Percentiles rank a stretch among this genome's conserved stretches.
Conservation (phyloP, 345 rosid genomes). For the Salix purpurea region DNA sequence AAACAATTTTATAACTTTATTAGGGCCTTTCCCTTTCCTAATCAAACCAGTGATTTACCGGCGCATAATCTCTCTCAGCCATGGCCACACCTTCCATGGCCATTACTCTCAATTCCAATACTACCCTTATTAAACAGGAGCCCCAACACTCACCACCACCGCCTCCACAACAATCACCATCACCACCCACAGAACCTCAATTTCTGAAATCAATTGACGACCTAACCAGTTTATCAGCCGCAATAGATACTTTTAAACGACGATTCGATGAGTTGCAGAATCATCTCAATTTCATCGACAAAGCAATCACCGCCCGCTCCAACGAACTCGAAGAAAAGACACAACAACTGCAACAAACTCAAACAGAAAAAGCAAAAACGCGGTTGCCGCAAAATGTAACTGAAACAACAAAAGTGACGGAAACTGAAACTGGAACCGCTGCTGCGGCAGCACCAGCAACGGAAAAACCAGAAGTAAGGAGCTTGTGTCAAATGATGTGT, state of each 20-base stretch:
- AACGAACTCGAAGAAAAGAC: background rate
- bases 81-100: slow-evolving; percentile 1
- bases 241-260: slow-evolving; percentile 38
- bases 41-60: background rate
- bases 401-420: slow-evolving; percentile 10
- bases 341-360: background rate
- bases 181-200: slow-evolving; percentile 6
- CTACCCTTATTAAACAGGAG: slow-evolving; percentile 1
- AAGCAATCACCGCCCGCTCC: slow-evolving; percentile 40
- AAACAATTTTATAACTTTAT: background rate
- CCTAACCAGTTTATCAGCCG: slow-evolving; percentile 34
- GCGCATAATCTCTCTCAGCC: background rate
- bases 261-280: slow-evolving; percentile 45
- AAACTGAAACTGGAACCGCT: background rate
- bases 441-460: background rate
- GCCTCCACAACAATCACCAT: background rate
- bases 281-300: slow-evolving; percentile 46
- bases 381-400: background rate
- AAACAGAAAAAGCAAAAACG: background rate
- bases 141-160: background rate
- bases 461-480: slow-evolving; percentile 28
- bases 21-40: slow-evolving; percentile 5
- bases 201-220: slow-evolving; percentile 39
- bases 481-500: slow-evolving; percentile 41
- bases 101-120: background rate